Evolutionary conservation across 768 basidiomycete genomes (phyloP), one percentile per base, ranked within the genome.

Genomic region (Russula abietina): DNA sequence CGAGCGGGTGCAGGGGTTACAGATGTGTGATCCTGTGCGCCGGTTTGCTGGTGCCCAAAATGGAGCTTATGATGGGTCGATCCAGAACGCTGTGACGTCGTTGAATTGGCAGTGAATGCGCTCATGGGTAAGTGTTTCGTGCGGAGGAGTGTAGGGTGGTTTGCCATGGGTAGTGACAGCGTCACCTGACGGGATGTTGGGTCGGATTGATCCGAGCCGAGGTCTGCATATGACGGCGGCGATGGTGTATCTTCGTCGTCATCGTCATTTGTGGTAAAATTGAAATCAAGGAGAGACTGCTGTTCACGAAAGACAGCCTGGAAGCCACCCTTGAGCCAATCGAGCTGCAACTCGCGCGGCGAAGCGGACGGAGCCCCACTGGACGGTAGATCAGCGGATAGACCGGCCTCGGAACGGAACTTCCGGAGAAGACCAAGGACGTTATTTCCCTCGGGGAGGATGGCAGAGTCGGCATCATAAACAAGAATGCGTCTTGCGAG

Each of bases 261-360:
- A 11, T 83, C 84, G 14, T 76, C 78, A 4, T 83, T 83, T 75
- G 71, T 5, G 79, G 79, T 0, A 78, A 79, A 26, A 74, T 73
- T 55, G 9, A 77, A 75, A 65, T 86, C 84, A 32, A 88, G 73
- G 46, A 88, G 73, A 50, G 81, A 75, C 5, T 76, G 77, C 14
- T 73, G 74, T 46, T 84, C 83, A 14, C 77, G 74, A 80, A 80
- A 84, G 1, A 92, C 78, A 0, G 85, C 81, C 61, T 87, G 81
- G 71, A 92, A 92, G 4, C 95, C 95, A 32, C 95, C 95, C 59
- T 81, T 80, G 55, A 97, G 73, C 86, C 91, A 96, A 33, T 76
- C 78, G 4, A 98, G 79, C 52, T 87, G 78, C 19, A 89, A 57
- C 55, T 52, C 63, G 14, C 7, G 7, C 7, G 60, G 43, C 0